Percentiles rank a stretch among this genome's conserved stretches.
These are phyloP conservation scores for Eragrostis nindensis DNA, from an alignment of 176 grass and related monocot species.

Conservation along the genomic window DNA sequence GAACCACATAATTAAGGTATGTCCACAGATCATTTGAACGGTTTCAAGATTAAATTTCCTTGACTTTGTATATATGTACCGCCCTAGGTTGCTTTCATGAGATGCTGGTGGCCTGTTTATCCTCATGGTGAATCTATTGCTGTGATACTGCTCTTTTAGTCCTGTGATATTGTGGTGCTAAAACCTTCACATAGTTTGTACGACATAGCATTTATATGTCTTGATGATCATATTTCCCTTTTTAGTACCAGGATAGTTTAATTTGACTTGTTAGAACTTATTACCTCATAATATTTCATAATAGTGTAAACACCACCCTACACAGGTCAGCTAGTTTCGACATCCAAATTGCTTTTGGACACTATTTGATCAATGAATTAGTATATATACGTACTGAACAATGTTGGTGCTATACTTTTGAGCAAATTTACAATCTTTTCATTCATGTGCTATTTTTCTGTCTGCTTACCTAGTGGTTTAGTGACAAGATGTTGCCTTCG, in stretches of 20 bases:
- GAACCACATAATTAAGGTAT: constrained; percentile 28
- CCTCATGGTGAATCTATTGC: neutral
- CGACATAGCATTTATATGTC: neutral
- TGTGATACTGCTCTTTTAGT: neutral
- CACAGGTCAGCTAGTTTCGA: too few species aligned
- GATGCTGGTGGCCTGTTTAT: neutral
- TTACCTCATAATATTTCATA: too few species aligned
- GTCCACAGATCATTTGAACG: constrained; percentile 11
- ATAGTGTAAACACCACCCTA: too few species aligned
- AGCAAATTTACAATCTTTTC: too few species aligned
- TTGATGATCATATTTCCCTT: neutral
- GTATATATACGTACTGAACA: too few species aligned
- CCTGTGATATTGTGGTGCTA: neutral
- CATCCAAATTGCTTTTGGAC: too few species aligned
- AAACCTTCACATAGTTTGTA: too few species aligned
- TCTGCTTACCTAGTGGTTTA: too few species aligned
- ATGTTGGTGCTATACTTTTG: too few species aligned
- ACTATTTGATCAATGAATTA: too few species aligned
- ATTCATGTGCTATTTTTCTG: too few species aligned
- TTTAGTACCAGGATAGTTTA: neutral
- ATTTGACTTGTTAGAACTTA: neutral
- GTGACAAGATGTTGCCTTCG: too few species aligned
- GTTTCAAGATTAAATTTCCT: neutral
- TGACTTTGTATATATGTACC: neutral
- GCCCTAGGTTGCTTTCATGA: neutral